Evolutionary conservation across 2,329 filamentous ascomycete genomes (phyloP).

Genomic region (Furcasterigmium furcatum): DNA sequence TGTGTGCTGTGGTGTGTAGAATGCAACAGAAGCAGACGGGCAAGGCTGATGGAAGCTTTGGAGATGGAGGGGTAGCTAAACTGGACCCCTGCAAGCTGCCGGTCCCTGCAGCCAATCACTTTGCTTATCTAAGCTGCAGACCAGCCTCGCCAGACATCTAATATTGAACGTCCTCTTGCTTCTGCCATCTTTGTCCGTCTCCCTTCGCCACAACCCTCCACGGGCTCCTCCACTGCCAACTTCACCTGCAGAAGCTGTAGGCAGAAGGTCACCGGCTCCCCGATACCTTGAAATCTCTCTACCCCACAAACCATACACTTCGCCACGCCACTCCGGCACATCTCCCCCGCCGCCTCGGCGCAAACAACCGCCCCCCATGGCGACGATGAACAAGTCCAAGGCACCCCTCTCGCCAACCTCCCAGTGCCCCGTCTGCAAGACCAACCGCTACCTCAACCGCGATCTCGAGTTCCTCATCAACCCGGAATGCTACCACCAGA

Average conservation of each 20-base stretch:
- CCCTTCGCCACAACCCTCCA: background rate
- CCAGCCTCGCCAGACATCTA: background rate
- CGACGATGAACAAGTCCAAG: conserved; percentile 2
- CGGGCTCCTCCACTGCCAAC: background rate
- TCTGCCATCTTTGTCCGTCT: too few species aligned
- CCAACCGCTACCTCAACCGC: conserved; percentile 89
- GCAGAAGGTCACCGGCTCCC: too few species aligned
- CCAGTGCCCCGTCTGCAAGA: conserved; percentile 96
- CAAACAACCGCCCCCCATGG: background rate
- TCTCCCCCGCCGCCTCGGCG: too few species aligned
- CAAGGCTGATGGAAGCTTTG: conserved; percentile 1
- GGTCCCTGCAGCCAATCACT: background rate
- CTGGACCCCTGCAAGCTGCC: background rate
- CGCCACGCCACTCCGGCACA: background rate
- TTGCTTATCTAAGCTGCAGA: background rate
- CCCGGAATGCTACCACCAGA: conserved; percentile 97
- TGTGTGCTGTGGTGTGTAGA: background rate
- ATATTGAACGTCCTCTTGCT: background rate
- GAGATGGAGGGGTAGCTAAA: conserved; percentile 2
- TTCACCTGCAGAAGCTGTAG: too few species aligned
- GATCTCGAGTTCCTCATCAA: conserved; percentile 96
- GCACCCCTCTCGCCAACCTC: conserved; percentile 46
- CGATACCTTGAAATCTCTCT: too few species aligned
- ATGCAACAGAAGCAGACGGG: background rate
- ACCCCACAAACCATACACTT: too few species aligned